Evolutionary conservation across 2,329 filamentous ascomycete species (phyloP), one percentile per base, ranked within the genome.

Genomic region (Elsinoe perseae): DNA sequence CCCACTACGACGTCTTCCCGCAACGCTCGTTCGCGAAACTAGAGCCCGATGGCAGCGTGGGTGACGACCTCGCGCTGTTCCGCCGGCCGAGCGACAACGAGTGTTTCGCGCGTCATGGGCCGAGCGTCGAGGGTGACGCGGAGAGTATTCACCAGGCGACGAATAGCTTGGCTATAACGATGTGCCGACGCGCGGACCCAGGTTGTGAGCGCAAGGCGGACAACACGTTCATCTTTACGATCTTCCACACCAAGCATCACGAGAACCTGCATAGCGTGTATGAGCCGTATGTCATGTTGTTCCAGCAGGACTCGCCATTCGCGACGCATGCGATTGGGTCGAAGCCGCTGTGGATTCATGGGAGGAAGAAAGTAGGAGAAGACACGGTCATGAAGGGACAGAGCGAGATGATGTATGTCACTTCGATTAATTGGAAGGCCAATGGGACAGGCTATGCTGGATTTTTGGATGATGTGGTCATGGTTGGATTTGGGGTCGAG

Each of bases 81-180:
- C 69, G 72, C 0, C 60, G 61, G 0, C 57, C 54, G 2, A 62
- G 63, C 1, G 80, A 83, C 57, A 64, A 69, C 9, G 60, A 64
- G 30, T 83, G 80, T 61, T 62, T 81, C 56, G 64, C 60, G 1
- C 72, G 66, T 32, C 75, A 75, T 59, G 68, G 82, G 54, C 78
- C 79, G 0, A 60, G 64, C 10, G 54, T 72, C 0, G 62, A 63
- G 0, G 59, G 62, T 0, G 53, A 72, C 0, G 58, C 69, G 2
- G 59, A 71, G 76, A 80, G 63, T 77, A 74, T 82, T 27, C 80
- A 83, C 62, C 80, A 84, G 64, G 76, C 80, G 4, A 82, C 79
- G 18, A 84, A 84, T 64, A 80, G 79, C 1, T 70, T 83, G 0
- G 66, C 73, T 1, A 66, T 83, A 34, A 83, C 80, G 2, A 68